Conservation (phyloP, 2,329 filamentous ascomycete species). For the Hortaea sp. region DNA sequence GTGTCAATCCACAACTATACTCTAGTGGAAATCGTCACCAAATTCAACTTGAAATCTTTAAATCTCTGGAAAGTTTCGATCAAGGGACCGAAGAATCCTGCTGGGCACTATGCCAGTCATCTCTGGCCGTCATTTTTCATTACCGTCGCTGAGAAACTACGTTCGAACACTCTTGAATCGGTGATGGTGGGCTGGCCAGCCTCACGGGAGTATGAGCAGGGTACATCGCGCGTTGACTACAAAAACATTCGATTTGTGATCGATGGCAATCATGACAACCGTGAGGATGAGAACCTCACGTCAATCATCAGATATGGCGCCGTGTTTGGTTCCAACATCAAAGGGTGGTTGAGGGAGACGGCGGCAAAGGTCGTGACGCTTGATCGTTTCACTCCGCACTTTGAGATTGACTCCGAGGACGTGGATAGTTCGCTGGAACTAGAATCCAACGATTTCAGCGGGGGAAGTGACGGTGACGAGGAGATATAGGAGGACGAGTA, state of each 20-base stretch:
- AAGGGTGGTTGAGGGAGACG: slow-evolving; percentile 1
- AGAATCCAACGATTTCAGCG: no score
- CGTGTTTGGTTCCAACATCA: slow-evolving; percentile 1
- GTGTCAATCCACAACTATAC: neutral
- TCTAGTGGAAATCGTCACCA: slow-evolving; percentile 11
- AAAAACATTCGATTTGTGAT: neutral
- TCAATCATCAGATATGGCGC: neutral
- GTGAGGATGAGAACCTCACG: neutral
- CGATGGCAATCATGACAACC: neutral
- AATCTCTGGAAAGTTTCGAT: slow-evolving; percentile 15
- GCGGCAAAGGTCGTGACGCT: neutral
- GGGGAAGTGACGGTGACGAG: no score
- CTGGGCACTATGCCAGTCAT: neutral
- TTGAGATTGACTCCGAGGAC: no score
- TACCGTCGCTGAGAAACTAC: neutral
- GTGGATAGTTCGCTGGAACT: no score
- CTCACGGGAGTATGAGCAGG: neutral
- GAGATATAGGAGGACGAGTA: no score
- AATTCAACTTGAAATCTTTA: slow-evolving; percentile 12
- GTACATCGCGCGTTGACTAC: no score
- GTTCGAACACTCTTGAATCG: neutral
- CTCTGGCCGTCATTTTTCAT: neutral
- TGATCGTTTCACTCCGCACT: no score
- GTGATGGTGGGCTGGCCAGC: neutral
- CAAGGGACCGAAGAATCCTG: neutral